Evolutionary conservation across 1,284 basidiomycete species (phyloP), one percentile per base, ranked within the genome.

Genomic region (Heterobasidion annosum): DNA sequence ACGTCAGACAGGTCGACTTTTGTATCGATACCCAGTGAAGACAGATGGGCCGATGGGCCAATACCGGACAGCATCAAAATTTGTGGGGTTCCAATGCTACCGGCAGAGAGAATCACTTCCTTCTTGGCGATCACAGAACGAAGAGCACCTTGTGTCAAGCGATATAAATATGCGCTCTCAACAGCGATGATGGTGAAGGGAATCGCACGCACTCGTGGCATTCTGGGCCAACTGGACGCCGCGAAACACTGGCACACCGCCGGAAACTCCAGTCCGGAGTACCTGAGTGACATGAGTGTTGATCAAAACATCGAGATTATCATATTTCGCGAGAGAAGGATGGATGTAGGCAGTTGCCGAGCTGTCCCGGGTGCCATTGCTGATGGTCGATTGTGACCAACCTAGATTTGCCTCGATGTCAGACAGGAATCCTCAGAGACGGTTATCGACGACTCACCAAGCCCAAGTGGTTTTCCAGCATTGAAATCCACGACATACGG

Each of bases 1-100:
- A 73, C 71, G 51, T 67, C 63, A 15, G 67, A 65, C 3, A 70
- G 64, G 48, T 68, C 62, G 12, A 67, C 62, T 18, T 69, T 57
- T 1, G 65, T 52, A 1, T 58, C 57, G 51, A 73, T 70, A 19
- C 67, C 67, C 42, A 65, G 61, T n/a, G 59, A 57, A 42, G 59
- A 43, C 13, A 76, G 64, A 3, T 68, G 56, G 1, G 48, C 43
- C 50, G 59, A 56, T 57, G 67, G 63, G 8, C 73, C 74, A 57
- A 76, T 73, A 53, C 74, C 74, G 7, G 71, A 74, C 16, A 76
- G 66, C 63, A 75, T 68, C 34, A 77, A 67, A n/a, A 77, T 58
- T 50, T 69, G 69, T 15, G 75, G 74, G 6, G 72, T 68, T 45
- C 70, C 61, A 52, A 73, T 63, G 3, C 72, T 57, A 9, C 73